Conservation (phyloP, 2,329 filamentous ascomycete genomes). For the Alternaria sp. region DNA sequence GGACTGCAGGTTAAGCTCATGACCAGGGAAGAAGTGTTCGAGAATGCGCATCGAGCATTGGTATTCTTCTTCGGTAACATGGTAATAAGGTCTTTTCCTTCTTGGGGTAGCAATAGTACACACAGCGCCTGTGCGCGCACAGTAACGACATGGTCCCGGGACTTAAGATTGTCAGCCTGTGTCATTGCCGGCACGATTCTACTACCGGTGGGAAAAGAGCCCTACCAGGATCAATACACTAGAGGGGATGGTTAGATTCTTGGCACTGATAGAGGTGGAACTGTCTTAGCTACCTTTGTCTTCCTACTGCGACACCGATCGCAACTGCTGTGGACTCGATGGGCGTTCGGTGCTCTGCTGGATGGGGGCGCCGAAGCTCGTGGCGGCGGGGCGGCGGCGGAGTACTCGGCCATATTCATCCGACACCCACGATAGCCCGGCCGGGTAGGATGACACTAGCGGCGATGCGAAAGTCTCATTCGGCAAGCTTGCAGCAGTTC, state of each 20-base stretch:
- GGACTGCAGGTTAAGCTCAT: constrained; percentile 46
- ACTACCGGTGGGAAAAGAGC: constrained; percentile 9
- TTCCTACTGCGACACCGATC: constrained; percentile 50
- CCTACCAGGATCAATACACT: constrained; percentile 52
- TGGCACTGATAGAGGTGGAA: constrained; percentile 21
- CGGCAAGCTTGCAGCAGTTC: constrained; percentile 23
- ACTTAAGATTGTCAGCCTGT: constrained; percentile 39
- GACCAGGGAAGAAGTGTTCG: constrained; percentile 48
- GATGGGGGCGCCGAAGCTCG: constrained; percentile 25
- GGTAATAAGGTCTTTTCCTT: constrained; percentile 50
- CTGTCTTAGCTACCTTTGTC: constrained; percentile 41
- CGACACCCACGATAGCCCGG: constrained; percentile 18
- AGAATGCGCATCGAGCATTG: constrained; percentile 50
- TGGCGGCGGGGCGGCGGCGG: constrained; percentile 25
- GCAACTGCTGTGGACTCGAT: constrained; percentile 49
- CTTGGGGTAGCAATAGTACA: constrained; percentile 49
- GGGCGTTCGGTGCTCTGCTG: constrained; percentile 37
- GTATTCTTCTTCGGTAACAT: constrained; percentile 52
- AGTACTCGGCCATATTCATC: constrained; percentile 39
- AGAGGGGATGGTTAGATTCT: constrained; percentile 33
- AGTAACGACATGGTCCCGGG: constrained; percentile 50
- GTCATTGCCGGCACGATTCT: constrained; percentile 8
- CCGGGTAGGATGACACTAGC: constrained; percentile 13
- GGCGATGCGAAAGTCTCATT: constrained; percentile 28
- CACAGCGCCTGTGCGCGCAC: constrained; percentile 46